Base-by-base conservation (phyloP, 73 alveolate species). In the Paramecium caudatum region DNA sequence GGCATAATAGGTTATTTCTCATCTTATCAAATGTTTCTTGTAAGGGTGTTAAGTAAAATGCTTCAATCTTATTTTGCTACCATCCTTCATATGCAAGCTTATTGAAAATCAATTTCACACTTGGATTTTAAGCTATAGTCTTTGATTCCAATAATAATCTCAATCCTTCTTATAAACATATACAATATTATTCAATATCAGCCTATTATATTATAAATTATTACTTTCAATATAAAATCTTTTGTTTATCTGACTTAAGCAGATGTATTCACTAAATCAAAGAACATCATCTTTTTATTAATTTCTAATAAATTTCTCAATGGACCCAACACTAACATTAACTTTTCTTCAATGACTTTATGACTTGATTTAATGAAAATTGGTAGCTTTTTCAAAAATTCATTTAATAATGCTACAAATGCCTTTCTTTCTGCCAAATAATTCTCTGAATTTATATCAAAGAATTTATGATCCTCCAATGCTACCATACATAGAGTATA, bases 31-130 rank as follows among this genome's bases (percentile, higher is more conserved):
- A 86, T 3, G 78, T 46, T 3, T 63, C 80, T 12, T 86, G 39
- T 10, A 86, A 81, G 10, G 93, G 93, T 9, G 61, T 86, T 46
- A 86, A 86, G 46, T 86, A 86, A 21, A 62, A 62, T n/a, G 80
- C 27, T 33, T 86, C 93, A 36, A 86, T 78, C 23, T 70, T 70
- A 21, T 86, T 86, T 33, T 86, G 10, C 30, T 86, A 48, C 93
- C 93, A 86, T 15, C 30, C 82, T 34, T 86, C 93, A 62, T 78
- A 62, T 16, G 90, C 93, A 37, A 43, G 34, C 43, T 25, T 70
- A 78, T 62, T 62, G 74, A 43, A 70, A 10, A 65, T 47, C 68
- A 41, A 63, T 15, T 43, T 61, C 15, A 43, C 90, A 55, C 43
- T 86, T 23, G 61, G 80, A 62, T 78, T 86, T 33, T 46, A 80